Conservation (phyloP, 345 rosid species). For the Limnanthes douglasii region DNA sequence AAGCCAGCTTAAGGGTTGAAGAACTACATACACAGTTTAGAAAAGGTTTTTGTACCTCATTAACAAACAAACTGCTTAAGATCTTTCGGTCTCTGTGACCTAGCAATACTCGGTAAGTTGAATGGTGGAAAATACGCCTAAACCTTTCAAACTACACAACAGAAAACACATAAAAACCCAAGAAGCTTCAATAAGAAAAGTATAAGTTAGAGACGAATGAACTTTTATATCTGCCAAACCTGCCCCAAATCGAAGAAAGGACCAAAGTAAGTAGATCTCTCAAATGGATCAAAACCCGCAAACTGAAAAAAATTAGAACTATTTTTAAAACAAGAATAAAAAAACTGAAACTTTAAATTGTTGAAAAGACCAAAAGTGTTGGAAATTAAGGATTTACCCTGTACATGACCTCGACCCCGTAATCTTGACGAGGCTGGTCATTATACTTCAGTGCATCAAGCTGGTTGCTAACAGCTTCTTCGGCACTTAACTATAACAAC, state of each 20-base stretch:
- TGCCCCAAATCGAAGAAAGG: conserved; percentile 85
- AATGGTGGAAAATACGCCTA: conserved; percentile 87
- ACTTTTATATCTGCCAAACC: conserved; percentile 19
- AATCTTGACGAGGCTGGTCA: conserved; percentile 73
- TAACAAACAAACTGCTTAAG: conserved; percentile 65
- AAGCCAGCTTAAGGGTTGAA: conserved; percentile 1
- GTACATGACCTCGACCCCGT: conserved; percentile 88
- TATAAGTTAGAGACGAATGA: conserved; percentile 1
- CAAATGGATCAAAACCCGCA: conserved; percentile 96
- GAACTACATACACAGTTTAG: conserved; percentile 1
- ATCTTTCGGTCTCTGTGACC: conserved; percentile 77
- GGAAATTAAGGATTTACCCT: conserved; percentile 28
- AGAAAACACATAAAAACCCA: neutral
- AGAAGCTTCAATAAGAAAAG: neutral
- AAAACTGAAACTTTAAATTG: neutral
- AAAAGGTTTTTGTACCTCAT: conserved; percentile 37
- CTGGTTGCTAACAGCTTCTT: conserved; percentile 68
- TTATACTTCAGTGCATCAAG: conserved; percentile 82
- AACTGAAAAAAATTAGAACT: conserved; percentile 26
- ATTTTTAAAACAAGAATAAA: neutral
- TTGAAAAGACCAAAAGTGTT: neutral
- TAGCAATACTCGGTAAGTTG: conserved; percentile 72
- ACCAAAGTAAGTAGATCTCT: conserved; percentile 88
- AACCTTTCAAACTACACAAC: conserved; percentile 74
- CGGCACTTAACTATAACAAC: conserved; percentile 66